Conservation (phyloP, 1,139 yeast species). For the Taphrina communis region DNA sequence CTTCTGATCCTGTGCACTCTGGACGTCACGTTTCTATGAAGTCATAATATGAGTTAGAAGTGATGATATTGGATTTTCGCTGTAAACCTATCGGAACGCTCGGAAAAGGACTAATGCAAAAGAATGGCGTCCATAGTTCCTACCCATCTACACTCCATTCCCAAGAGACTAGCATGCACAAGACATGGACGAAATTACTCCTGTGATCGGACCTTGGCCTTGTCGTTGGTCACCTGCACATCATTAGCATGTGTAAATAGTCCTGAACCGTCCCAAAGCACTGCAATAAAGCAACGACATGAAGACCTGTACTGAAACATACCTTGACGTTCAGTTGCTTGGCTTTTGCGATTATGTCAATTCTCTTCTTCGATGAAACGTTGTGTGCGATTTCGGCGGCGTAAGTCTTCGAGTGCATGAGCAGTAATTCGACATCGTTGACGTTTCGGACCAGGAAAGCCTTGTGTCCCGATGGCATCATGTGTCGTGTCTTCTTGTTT, state of each 20-base stretch:
- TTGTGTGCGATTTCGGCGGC: conserved; percentile 99
- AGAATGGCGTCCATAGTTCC: conserved; percentile 23
- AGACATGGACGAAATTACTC: conserved; percentile 29
- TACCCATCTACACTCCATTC: conserved; percentile 17
- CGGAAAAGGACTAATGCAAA: conserved; percentile 17
- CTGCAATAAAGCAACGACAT: neutral
- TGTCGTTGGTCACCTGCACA: conserved; percentile 84
- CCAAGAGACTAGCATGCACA: conserved; percentile 3
- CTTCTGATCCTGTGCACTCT: no score
- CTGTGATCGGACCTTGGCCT: conserved; percentile 60
- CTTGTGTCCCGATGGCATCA: conserved; percentile 98
- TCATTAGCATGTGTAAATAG: no score
- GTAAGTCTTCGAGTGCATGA: conserved; percentile 96
- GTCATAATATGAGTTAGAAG: neutral
- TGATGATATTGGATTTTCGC: conserved; percentile 9
- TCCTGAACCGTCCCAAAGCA: neutral
- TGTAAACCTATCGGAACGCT: conserved; percentile 7
- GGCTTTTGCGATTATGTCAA: conserved; percentile 94
- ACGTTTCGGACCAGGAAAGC: conserved; percentile 91
- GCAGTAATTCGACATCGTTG: conserved; percentile 91
- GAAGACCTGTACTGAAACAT: neutral
- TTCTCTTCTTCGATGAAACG: conserved; percentile 98
- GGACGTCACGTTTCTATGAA: no score
- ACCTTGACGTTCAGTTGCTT: conserved; percentile 93
- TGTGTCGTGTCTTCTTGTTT: conserved; percentile 96